Evolutionary conservation across 1,284 basidiomycete species (phyloP), one percentile per base, ranked within the genome.

Genomic region (Ustilago tritici): DNA sequence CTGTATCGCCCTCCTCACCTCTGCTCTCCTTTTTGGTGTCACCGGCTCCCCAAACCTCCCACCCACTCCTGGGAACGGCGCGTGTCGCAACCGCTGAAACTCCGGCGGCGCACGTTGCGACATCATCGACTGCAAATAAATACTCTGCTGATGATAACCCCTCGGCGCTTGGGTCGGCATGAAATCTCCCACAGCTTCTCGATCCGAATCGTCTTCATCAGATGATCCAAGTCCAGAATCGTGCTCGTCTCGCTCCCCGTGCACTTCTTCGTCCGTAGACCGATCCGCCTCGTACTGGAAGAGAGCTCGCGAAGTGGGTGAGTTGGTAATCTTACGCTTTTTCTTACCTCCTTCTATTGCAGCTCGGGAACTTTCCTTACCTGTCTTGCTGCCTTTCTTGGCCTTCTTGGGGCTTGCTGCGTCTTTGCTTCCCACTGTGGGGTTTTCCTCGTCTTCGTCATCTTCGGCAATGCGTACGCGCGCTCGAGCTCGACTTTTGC

Each of bases 251-350:
- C 78, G 79, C 61, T 85, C 81, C 32, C 86, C 84, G 56, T 61
- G 92, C 90, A 71, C 88, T 32, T 84, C 88, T 80, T 94, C 93
- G 73, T 93, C 92, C 28, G 93, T 93, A 17, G 92, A 93, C 80
- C 94, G 92, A 32, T 87, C 87, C 1, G 93, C 86, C 91, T 92
- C 59, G 89, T 88, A 78, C 92, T 91, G 66, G 91, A 88, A 86
- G 89, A 89, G 11, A 4, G 76, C 74, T 19, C 90, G 75, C 86
- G 83, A 84, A 49, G 67, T 78, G 47, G 83, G 86, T 41, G 86
- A 83, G 67, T 84, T 83, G 14, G 73, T 62, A 31, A 82, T 83
- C 71, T 82, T 80, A 4, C 74, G 61, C 61, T 73, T 72, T 49
- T 67, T 71, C 31, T 41, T 50, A 7, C 47, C 60, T 36, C 50